Base-by-base conservation (phyloP, 371 early-diverging fungal genomes). In the Apophysomyces variabilis region DNA sequence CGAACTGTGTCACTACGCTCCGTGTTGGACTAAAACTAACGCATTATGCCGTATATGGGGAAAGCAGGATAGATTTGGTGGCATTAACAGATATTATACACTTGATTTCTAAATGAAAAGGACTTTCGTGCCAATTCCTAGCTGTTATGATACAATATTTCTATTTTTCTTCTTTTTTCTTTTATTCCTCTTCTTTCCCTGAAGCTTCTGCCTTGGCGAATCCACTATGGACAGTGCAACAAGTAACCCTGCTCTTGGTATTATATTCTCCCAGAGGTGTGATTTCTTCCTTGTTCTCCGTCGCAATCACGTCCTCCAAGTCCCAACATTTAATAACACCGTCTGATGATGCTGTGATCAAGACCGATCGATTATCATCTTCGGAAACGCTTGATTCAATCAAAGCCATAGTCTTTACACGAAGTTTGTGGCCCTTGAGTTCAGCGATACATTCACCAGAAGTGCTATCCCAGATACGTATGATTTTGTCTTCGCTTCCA, bases 251-350 rank as follows among this genome's bases (percentile, higher is more conserved):
- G 67, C 87, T 87, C 64, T 88, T 89, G 35, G 87, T 87, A 68
- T 92, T 84, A 70, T 88, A 87, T 65, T 79, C 77, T 16, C 88
- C 91, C 62, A 90, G 64, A 7, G 82, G 76, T 38, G 73, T 68
- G 35, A 71, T 72, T 39, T 43, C 38, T 12, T 68, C 76, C 57
- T 37, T 62, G 39, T 62, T 74, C 47, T 76, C 71, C 1, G 66
- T 64, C 6, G 64, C 57, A 0, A 77, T 66, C 8, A 67, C 69
- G 60, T 65, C 74, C 61, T 78, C 81, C 18, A 92, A 44, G 67
- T 84, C 85, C 94, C 94, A 93, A 56, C 85, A 80, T 68, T 89
- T 86, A 69, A 93, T 80, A 0, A 79, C 64, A 45, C 93, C 92
- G 66, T 93, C 92, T 0, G 92, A 90, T 6, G 93, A 92, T 8